Evolutionary conservation across 2,329 filamentous ascomycete genomes (phyloP), one percentile per base, ranked within the genome.

Genomic region (Xylaria digitata): DNA sequence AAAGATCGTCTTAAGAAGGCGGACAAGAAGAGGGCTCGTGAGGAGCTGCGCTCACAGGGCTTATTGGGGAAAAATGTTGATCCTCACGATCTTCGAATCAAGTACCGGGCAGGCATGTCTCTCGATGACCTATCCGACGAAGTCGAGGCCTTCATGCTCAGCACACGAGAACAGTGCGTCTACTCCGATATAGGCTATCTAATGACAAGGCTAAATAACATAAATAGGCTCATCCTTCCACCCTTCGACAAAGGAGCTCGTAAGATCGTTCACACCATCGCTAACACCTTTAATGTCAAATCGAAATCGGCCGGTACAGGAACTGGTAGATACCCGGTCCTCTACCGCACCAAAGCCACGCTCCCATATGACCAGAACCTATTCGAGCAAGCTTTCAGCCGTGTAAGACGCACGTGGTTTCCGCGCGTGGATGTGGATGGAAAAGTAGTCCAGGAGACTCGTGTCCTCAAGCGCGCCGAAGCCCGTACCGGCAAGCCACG

Each of bases 251-350:
- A 93, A 68, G 80, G 86, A 50, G 86, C 90, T 45, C 90, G 96
- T 56, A 94, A 93, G 77, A 82, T 89, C 6, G 85, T 98, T 19
- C 96, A 99, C 77, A 87, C 93, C 66, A 79, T 97, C 45, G 93
- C 93, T 13, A 87, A 87, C 73, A 85, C 86, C 43, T 88, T 97
- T 76, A 89, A 89, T 17, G 82, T 98, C 66, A 95, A 91, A 70
- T 97, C 94, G 2, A 93, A 94, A 75, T 97, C 94, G 0, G 86
- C 87, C 21, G 95, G 95, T 1, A 86, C 86, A 56, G 93, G 90
- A 7, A 85, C 87, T 23, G 86, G 88, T 56, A 89, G 96, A 32
- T 93, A 92, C 71, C 92, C 94, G 0, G 85, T 92, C 0, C 84
- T 98, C 1, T 90, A 90, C 70, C 93, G 94, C 74, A 95, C 92